Percentiles rank a stretch among this genome's conserved stretches.
These are phyloP conservation scores for Euphorbia corollata DNA, from an alignment of 441 rosid genomes.

Conservation along the genomic window DNA sequence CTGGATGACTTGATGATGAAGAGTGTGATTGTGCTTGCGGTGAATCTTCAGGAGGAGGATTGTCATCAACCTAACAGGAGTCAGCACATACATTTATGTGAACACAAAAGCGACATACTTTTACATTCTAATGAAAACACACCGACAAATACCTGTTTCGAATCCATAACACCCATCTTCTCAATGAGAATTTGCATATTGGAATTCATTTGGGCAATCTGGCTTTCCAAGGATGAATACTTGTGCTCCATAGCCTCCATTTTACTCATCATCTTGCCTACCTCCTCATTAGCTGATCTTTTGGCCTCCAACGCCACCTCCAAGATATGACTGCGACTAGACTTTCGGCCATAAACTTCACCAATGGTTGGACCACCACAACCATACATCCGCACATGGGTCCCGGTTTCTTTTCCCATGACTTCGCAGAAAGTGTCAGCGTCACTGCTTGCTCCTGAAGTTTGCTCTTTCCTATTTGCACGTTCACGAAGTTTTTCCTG, in stretches of 20 bases:
- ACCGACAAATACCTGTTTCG: conserved; percentile 20
- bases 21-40: conserved; percentile 15
- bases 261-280: conserved; percentile 29
- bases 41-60: conserved; percentile 17
- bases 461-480: conserved; percentile 19
- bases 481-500: conserved; percentile 29
- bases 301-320: conserved; percentile 28
- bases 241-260: conserved; percentile 38
- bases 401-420: conserved; percentile 28
- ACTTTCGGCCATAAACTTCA: conserved; percentile 26
- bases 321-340: conserved; percentile 16
- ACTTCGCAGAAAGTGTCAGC: conserved; percentile 31
- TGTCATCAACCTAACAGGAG: conserved; percentile 16
- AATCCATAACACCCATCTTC: conserved; percentile 19
- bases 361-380: conserved; percentile 19
- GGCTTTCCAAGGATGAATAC: conserved; percentile 31
- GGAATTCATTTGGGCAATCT: conserved; percentile 28
- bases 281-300: conserved; percentile 26
- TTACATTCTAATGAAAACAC: conserved; percentile 1
- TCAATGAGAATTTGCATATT: conserved; percentile 28
- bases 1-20: conserved; percentile 25
- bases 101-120: neutral
- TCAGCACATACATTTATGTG: neutral
- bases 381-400: conserved; percentile 21
- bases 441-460: conserved; percentile 19